Evolutionary conservation across 1,284 basidiomycete genomes (phyloP), one percentile per base, ranked within the genome.

Genomic region (Ceratobasidium sp.): DNA sequence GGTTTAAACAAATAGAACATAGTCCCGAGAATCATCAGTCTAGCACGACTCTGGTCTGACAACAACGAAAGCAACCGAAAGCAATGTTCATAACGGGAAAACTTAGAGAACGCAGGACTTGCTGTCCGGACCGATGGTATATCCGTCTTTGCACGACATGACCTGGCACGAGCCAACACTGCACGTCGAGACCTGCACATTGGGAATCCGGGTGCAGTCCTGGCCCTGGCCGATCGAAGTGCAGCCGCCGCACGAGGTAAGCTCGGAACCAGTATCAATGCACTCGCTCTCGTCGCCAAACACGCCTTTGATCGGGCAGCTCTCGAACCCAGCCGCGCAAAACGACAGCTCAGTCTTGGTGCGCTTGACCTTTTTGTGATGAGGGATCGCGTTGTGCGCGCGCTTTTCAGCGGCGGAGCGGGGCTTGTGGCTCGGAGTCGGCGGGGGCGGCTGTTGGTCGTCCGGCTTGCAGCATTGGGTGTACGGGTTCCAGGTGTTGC

Each of bases 111-210:
- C 34, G 64, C 64, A 66, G 7, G 19, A 31, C 2, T 54, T 34
- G 22, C 41, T 54, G 64, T 31, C 34, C 2, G 49, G n/a, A 46
- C 48, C 51, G 22, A 29, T n/a, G 16, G 46, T 39, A 49, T 54
- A 66, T 8, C 64, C 64, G 16, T 53, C 24, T n/a, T 66, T 37
- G 64, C 64, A 66, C n/a, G 64, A 53, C 64, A 66, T 53, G 64
- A 66, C 34, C 29, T 31, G 19, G 34, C 64, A 66, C 14, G n/a
- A 13, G 1, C 64, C 64, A 34, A 48, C 41, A 3, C 8, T 24
- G 64, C 64, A 66, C 5, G 64, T 53, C 31, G 64, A 66, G 19
- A 66, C 49, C 13, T 37, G 31, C 1, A 53, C 49, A 34, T 66
- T 53, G 2, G 64, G 49, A n/a, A 66, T 66, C 31, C 34, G 34